A percentile compares a stretch with the other conserved stretches of the same genome.
phyloP scores from a whole-genome alignment of 495 filamentous ascomycete species.

The Hypoxylon intermedium region DNA sequence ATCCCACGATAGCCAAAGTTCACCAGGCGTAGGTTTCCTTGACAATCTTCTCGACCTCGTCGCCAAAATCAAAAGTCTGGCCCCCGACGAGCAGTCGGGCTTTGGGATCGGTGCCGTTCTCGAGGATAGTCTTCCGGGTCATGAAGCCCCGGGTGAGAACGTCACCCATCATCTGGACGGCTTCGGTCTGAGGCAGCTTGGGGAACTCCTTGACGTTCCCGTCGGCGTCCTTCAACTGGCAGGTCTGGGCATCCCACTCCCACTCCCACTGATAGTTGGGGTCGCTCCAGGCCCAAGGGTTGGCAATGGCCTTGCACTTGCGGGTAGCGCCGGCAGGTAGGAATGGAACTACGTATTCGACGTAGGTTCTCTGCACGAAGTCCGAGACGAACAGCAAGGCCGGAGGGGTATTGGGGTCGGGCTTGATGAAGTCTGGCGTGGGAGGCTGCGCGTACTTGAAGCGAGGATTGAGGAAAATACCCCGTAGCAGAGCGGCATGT shows the following conservation, averaged over 20 bases:
- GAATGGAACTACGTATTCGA: conserved; percentile 39
- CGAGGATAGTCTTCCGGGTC: conserved; percentile 32
- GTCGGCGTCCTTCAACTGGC: conserved; percentile 49
- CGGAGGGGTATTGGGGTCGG: conserved; percentile 30
- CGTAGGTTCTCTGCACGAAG: conserved; percentile 39
- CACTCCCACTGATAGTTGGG: conserved; percentile 36
- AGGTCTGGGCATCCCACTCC: conserved; percentile 36
- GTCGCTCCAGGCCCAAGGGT: conserved; percentile 41
- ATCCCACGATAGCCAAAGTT: neutral
- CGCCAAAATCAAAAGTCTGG: conserved; percentile 34
- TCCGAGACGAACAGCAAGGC: conserved; percentile 36
- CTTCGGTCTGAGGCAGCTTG: conserved; percentile 3
- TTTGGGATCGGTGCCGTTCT: conserved; percentile 35
- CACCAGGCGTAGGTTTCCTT: conserved; percentile 21
- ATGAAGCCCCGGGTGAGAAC: conserved; percentile 24
- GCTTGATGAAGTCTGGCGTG: conserved; percentile 30
- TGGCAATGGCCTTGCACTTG: conserved; percentile 40
- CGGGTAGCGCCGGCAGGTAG: conserved; percentile 39
- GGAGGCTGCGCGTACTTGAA: conserved; percentile 37
- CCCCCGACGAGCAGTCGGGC: conserved; percentile 29
- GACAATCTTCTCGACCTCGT: conserved; percentile 25
- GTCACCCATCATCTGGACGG: conserved; percentile 21
- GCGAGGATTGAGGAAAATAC: conserved; percentile 28
- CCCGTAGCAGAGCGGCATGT: conserved; percentile 35
- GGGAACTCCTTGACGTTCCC: conserved; percentile 53